Base-by-base conservation (phyloP, 2,329 filamentous ascomycete genomes). In the Byssochlamys sp. region DNA sequence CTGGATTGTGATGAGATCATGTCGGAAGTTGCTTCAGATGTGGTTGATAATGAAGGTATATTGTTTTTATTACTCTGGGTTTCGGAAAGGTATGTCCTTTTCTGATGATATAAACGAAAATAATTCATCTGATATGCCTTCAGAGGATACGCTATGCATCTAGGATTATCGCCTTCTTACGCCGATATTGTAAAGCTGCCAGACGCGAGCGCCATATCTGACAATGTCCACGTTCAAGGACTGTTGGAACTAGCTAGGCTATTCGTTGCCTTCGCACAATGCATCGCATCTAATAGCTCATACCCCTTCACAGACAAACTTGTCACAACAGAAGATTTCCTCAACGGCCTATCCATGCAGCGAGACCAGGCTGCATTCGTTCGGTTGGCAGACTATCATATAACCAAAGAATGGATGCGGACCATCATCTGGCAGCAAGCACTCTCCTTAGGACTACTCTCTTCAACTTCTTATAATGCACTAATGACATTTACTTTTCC, bases 381-480 rank as follows among this genome's bases (percentile, higher is more conserved):
- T 7, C 62, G 68, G 10, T 58, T 65, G 11, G 68, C 67, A 25
- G 68, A 70, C 26, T 69, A 62, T 27, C 61, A 63, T 29, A 68
- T 69, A 48, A 70, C 68, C 0, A 63, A 62, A 52, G 61, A 69
- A 57, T 70, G 68, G 68, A 70, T 70, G 68, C 62, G 67, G 27
- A 69, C 64, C 1, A 70, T 70, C 6, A 58, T 70, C 24, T 70
- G 68, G 68, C 68, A 69, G 28, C 59, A 68, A 28, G 68, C 67
- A 14, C 54, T 70, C 3, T 65, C 65, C 2, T 51, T 58, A 45
- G 63, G 62, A 2, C 56, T 69, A 14, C 52, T 70, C 1, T 70
- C 68, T 5, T 69, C 68, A 6, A 57, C 60, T 5, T 60, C 65
- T 1, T 54, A 57, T n/a, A 52, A 35, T 3, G 55, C 58, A 24